phyloP scores from a whole-genome alignment of 2,329 filamentous ascomycete species.

The Annulohypoxylon truncatum region DNA sequence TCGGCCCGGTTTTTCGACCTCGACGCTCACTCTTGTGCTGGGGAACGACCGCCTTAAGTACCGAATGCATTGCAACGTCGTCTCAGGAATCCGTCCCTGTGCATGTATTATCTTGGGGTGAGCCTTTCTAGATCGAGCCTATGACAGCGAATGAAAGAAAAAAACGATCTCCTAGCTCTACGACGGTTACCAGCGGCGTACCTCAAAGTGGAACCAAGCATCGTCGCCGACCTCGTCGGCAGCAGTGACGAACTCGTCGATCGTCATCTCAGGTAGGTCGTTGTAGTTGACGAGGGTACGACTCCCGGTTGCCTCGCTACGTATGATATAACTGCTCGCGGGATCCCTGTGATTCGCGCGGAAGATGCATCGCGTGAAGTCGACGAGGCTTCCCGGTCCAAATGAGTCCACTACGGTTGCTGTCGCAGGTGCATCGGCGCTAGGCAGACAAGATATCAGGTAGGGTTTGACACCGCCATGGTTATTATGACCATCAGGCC shows the following conservation, averaged over 20 bases:
- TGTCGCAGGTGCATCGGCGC: conserved; percentile 61
- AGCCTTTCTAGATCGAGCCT: conserved; percentile 31
- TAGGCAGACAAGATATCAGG: conserved; percentile 66
- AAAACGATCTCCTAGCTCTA: not conserved
- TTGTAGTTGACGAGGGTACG: conserved; percentile 79
- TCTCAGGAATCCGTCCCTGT: conserved; percentile 73
- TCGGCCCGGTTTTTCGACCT: conserved; percentile 76
- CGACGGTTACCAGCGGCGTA: conserved; percentile 48
- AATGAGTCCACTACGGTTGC: conserved; percentile 67
- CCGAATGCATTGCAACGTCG: conserved; percentile 68
- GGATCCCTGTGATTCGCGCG: conserved; percentile 65
- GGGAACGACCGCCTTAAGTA: conserved; percentile 62
- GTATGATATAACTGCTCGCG: conserved; percentile 77
- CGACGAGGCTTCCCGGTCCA: conserved; percentile 54
- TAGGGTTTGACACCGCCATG: conserved; percentile 51
- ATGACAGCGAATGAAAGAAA: not conserved
- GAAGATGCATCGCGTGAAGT: conserved; percentile 69
- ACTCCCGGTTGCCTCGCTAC: conserved; percentile 67
- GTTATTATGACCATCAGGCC: conserved; percentile 13
- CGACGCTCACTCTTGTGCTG: conserved; percentile 70
- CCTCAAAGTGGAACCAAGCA: conserved; percentile 80
- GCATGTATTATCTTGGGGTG: conserved; percentile 37
- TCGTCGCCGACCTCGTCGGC: conserved; percentile 52
- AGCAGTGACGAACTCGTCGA: conserved; percentile 66
- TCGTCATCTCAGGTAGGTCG: conserved; percentile 74